Evolutionary conservation across 805 yeast species (phyloP).

Genomic region (Candida sakaeoensis): DNA sequence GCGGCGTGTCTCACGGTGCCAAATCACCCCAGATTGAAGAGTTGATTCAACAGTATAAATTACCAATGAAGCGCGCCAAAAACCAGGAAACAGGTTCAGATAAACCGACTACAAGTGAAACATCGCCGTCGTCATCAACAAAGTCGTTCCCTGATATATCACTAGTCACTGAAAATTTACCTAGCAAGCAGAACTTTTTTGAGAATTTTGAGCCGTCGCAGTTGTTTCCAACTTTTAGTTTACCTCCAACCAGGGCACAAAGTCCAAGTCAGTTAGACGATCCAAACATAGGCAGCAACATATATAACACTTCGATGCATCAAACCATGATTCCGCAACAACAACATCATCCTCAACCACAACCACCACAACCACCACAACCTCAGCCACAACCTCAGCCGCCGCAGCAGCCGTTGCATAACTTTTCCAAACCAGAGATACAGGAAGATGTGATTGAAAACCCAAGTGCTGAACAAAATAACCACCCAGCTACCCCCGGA

Average conservation of each 20-base stretch:
- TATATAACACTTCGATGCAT: slow-evolving; percentile 7
- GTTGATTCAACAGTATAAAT: slow-evolving; percentile 30
- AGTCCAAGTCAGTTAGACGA: slow-evolving; percentile 21
- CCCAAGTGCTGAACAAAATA: slow-evolving; percentile 3
- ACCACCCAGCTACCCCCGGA: slow-evolving; percentile 22
- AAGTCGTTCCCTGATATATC: slow-evolving; percentile 51
- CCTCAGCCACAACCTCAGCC: too few relatives aligned
- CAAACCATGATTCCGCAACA: neutral
- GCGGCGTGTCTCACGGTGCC: neutral
- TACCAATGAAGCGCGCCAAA: slow-evolving; percentile 9
- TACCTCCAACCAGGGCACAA: slow-evolving; percentile 35
- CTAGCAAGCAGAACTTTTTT: slow-evolving; percentile 42
- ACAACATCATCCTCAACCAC: neutral
- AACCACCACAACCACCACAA: slow-evolving; percentile 1
- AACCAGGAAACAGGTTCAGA: slow-evolving; percentile 1
- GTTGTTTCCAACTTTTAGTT: slow-evolving; percentile 44
- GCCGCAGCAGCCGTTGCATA: too few relatives aligned
- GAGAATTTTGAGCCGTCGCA: slow-evolving; percentile 57
- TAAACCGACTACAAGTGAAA: slow-evolving; percentile 15
- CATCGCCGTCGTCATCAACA: slow-evolving; percentile 33
- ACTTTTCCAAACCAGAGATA: too few relatives aligned
- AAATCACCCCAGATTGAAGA: slow-evolving; percentile 25
- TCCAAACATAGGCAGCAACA: slow-evolving; percentile 10
- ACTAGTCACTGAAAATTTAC: slow-evolving; percentile 49
- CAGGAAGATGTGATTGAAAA: neutral